Base-by-base conservation (phyloP, 129 eudicot species). In the Flaveria robusta region DNA sequence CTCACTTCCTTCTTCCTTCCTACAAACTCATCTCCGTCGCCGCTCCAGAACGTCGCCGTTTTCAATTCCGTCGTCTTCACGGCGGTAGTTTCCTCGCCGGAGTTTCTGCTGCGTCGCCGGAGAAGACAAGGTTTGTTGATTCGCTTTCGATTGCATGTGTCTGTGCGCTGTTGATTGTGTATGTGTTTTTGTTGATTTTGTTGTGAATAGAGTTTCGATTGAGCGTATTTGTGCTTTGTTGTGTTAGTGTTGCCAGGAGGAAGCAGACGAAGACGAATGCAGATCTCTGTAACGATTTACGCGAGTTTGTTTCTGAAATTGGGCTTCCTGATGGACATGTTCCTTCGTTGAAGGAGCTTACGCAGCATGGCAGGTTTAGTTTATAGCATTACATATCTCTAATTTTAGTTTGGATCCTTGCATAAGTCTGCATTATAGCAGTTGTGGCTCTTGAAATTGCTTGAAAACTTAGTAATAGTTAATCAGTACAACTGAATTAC, bases 281-380 rank as follows among this genome's bases (percentile, higher is more conserved):
- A 8, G 97, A 91, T 64, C 81, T 93, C 18, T 88, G 91, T 77
- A 87, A 81, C 64, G 97, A 89, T 66, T 69, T 93, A 22, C 82
- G 83, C 26, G 85, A 88, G 2, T 93, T 93, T 77, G 59, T 93
- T 24, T 74, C 85, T 8, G 75, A 74, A 27, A 83, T 81, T 26
- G 91, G 91, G 64, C 87, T 91, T 72, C 96, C 96, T 9, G 84
- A 82, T 16, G 89, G 78, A 71, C 96, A 91, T 77, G 88, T 93
- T 59, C 98, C 98, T 34, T 82, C 98, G 7, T 66, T 78, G 41
- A 93, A 93, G 87, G 98, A 93, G 88, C 93, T 93, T 54, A 73
- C 86, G 2, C 73, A 84, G 66, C 88, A 91, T 74, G 97, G 98
- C 82, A 88, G 98, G 98, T 90, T 56, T 19, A 5, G 18, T 63